phyloP scores from a whole-genome alignment of 805 yeast genomes.

The Hemisphaericaspora nanyangensis region DNA sequence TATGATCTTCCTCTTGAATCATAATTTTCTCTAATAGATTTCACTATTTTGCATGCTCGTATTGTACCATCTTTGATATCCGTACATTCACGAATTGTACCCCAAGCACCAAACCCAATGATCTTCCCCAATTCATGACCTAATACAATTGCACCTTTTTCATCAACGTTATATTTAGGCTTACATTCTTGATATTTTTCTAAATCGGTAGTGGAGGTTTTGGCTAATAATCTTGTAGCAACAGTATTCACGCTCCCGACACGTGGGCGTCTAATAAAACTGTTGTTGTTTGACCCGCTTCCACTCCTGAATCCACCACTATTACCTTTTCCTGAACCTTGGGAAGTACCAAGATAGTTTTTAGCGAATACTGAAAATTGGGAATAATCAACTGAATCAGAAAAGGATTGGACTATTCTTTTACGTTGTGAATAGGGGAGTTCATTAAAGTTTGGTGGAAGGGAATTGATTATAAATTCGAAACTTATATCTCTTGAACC shows the following conservation, averaged over 20 bases:
- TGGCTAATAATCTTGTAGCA: slow-evolving; percentile 38
- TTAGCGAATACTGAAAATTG: slow-evolving; percentile 41
- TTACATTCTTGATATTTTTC: slow-evolving; percentile 18
- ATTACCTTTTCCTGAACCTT: slow-evolving; percentile 18
- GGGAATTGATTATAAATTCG: slow-evolving; percentile 35
- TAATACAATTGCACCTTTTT: slow-evolving; percentile 64
- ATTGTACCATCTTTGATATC: slow-evolving; percentile 27
- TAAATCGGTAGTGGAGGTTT: slow-evolving; percentile 34
- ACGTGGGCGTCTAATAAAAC: slow-evolving; percentile 28
- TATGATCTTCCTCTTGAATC: not conserved
- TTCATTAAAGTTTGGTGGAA: slow-evolving; percentile 52
- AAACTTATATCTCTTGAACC: slow-evolving; percentile 33
- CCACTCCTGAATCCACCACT: slow-evolving; percentile 13
- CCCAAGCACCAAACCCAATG: slow-evolving; percentile 90
- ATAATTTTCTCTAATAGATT: slow-evolving; percentile 20
- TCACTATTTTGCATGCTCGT: slow-evolving; percentile 61
- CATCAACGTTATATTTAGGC: slow-evolving; percentile 44
- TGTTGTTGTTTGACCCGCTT: slow-evolving; percentile 14
- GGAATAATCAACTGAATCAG: slow-evolving; percentile 39
- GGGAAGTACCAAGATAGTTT: slow-evolving; percentile 21
- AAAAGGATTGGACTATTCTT: slow-evolving; percentile 35
- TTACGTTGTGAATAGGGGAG: slow-evolving; percentile 62
- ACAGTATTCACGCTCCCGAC: slow-evolving; percentile 33
- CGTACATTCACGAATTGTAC: slow-evolving; percentile 70
- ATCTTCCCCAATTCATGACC: slow-evolving; percentile 65